Base-by-base conservation (phyloP, 306 rosid genomes). In the Oemleria cerasiformis region DNA sequence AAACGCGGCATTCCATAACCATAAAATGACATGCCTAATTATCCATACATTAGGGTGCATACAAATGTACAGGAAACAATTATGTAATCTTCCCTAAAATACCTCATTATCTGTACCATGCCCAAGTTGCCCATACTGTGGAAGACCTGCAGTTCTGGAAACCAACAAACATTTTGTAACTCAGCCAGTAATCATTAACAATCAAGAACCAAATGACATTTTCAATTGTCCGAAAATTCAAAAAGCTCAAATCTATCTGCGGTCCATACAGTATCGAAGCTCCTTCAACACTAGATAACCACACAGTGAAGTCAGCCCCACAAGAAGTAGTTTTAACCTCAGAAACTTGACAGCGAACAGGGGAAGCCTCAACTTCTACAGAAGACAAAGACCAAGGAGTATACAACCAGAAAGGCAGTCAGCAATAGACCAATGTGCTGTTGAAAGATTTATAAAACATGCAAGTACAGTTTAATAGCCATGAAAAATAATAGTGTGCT, bases 21-120 rank as follows among this genome's bases (percentile, higher is more conserved):
- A 36, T 8, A 2, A 36, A 25, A 17, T 21, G 39, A 30, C 36
- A 30, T 2, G 36, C 53, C 12, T 14, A 36, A 63, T 8, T 39
- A 17, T 17, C 55, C 50, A 6, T 10, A 65, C 70, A 67, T 58
- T 2, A 9, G 10, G 14, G n/a, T 25, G 45, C 5, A 55, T 11
- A 50, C 38, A 55, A 58, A 45, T 4, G 54, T 19, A 21, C n/a
- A 21, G 12, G 77, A 68, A 44, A 75, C n/a, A n/a, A 15, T 45
- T n/a, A 45, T 45, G 36, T 15, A 40, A 48, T 43, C 70, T 42
- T 77, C 73, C 73, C 42, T 40, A 38, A 57, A 79, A 75, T 83
- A 94, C 98, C 96, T 94, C 99, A 47, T 91, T 94, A 82, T 94
- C 99, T 9, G 97, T 91, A 73, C 99, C 99, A 81, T 94, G 99